Base-by-base conservation (phyloP, 1,284 basidiomycete species). In the Cutaneotrichosporon dermatis region DNA sequence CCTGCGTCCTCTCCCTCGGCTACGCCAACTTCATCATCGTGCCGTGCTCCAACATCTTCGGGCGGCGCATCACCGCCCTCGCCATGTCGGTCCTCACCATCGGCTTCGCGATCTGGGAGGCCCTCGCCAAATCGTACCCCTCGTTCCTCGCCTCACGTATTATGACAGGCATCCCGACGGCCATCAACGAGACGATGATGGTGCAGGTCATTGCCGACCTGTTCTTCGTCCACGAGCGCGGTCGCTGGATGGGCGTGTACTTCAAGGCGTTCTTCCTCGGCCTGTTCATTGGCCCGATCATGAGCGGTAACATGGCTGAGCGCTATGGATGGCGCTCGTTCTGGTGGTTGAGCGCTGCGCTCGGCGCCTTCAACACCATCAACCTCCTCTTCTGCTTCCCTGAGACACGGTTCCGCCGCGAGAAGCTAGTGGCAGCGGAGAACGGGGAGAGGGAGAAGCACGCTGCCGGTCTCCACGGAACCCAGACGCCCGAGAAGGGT, bases 171-270 rank as follows among this genome's bases (percentile, higher is more conserved):
- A 15, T 64, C 11, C 53, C 57, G 25, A 59, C 57, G 1, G 57
- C 60, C 1, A 52, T 48, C 44, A 56, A 54, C 50, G 54, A 59
- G 55, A 58, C 57, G 3, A 34, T 57, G 34, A 59, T 59, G 57
- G 57, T 59, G 15, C 57, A 59, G 41, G 51, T 61, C 37, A 57
- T 64, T 25, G 60, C 60, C 1, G 63, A 64, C 51, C 10, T 60
- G 39, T 62, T 59, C 51, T 64, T 64, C 55, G 36, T 64, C 11
- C 63, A 64, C 51, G 54, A 64, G 57, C 53, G 63, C 16, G 63
- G 57, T 3, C 42, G 44, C 12, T 53, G 46, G 42, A 64, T 56
- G 51, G 60, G 60, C 4, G n/a, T 62, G 1, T 64, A 64, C 60
- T 62, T 60, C 34, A 53, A 55, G 6, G 37, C 45, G 11, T 63